These are phyloP conservation scores for Penicillium sp. DNA, from an alignment of 2,329 filamentous ascomycete genomes.

Conservation along the genomic window DNA sequence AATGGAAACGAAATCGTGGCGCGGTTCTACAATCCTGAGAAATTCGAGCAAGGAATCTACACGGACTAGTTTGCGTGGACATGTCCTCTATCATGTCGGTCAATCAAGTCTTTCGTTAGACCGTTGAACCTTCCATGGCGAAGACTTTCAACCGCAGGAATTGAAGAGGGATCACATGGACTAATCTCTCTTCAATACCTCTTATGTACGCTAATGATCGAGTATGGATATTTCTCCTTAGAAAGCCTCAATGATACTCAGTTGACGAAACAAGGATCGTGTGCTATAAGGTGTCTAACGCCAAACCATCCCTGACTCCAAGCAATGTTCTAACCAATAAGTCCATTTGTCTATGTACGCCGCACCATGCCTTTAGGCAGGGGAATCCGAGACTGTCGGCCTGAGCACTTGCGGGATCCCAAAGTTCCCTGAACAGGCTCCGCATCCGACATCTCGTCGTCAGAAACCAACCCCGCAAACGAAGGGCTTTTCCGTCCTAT, in stretches of 20 bases:
- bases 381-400: slow-evolving; percentile 5
- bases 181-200: slow-evolving; percentile 13
- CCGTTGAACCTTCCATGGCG: slow-evolving; percentile 55
- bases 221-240: neutral
- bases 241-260: neutral
- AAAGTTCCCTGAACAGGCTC: neutral
- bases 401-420: neutral
- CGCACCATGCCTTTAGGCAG: neutral
- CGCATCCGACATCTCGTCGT: neutral
- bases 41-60: slow-evolving; percentile 68
- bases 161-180: slow-evolving; percentile 63
- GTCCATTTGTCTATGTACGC: slow-evolving; percentile 8
- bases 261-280: neutral
- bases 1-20: slow-evolving; percentile 82
- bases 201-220: neutral
- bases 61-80: slow-evolving; percentile 27
- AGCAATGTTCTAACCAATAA: slow-evolving; percentile 2
- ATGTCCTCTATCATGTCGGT: neutral
- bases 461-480: neutral
- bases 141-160: slow-evolving; percentile 70
- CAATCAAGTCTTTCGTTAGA: slow-evolving; percentile 33
- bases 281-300: neutral
- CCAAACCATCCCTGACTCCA: too few species aligned
- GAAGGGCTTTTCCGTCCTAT: neutral
- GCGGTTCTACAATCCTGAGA: slow-evolving; percentile 74